Evolutionary conservation across 169 alveolate species (phyloP).

Genomic region (Plasmodium billcollinsi): DNA sequence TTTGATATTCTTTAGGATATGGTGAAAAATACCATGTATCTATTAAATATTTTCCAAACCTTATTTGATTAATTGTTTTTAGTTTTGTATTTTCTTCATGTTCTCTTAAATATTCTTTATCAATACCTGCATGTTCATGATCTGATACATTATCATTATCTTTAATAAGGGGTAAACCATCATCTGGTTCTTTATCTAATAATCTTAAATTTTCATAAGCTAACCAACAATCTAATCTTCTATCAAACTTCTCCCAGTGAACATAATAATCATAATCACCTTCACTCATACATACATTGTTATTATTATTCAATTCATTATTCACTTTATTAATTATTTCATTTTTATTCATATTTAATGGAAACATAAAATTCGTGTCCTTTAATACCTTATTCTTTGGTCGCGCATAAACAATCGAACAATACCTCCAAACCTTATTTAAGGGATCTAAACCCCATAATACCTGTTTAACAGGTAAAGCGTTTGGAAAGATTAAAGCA

Average conservation of each 20-base stretch:
- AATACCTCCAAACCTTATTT: slow-evolving; percentile 80
- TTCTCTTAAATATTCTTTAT: slow-evolving; percentile 92
- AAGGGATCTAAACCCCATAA: slow-evolving; percentile 85
- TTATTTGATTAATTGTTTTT: slow-evolving; percentile 94
- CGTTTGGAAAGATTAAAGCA: slow-evolving; percentile 82
- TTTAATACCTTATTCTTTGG: slow-evolving; percentile 44
- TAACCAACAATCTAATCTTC: slow-evolving; percentile 92
- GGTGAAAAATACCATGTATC: slow-evolving; percentile 99
- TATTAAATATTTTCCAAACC: slow-evolving; percentile 93
- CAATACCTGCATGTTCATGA: slow-evolving; percentile 91
- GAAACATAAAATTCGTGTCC: slow-evolving; percentile 18
- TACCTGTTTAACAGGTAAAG: slow-evolving; percentile 82
- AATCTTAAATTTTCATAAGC: slow-evolving; percentile 87
- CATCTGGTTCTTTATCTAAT: slow-evolving; percentile 86
- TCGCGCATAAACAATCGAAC: slow-evolving; percentile 85
- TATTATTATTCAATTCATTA: slow-evolving; percentile 51
- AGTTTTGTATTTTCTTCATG: slow-evolving; percentile 97
- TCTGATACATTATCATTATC: slow-evolving; percentile 80
- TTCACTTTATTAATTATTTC: slow-evolving; percentile 36
- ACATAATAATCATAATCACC: slow-evolving; percentile 91
- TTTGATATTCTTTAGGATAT: slow-evolving; percentile 96
- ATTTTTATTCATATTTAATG: slow-evolving; percentile 12
- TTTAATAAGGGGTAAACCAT: slow-evolving; percentile 78
- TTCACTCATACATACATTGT: slow-evolving; percentile 18
- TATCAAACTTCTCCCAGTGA: slow-evolving; percentile 91